Evolutionary conservation across 1,284 basidiomycete species (phyloP), one percentile per base, ranked within the genome.

Genomic region (Cutaneotrichosporon sp.): DNA sequence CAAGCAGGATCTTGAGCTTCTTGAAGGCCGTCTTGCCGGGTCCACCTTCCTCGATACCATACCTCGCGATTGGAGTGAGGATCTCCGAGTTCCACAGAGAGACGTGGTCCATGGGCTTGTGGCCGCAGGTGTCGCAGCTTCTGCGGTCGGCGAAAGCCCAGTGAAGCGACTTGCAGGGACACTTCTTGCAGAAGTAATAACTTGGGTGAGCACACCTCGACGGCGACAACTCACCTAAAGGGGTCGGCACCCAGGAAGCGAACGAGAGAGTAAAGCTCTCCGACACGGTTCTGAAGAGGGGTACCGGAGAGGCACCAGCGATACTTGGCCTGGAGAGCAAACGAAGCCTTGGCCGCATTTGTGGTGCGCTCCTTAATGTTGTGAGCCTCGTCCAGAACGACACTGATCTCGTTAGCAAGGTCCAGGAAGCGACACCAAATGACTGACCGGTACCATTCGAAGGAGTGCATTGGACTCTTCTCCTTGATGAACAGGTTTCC

Each of bases 271-370:
- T 98, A 99, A 37, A 99, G 78, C 72, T 99, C 96, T 60, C 96
- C 96, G 14, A 99, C 96, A 57, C 94, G 85, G 66, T 96, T 96
- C 74, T 97, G 90, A 12, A 93, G 76, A 0, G 91, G 93, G n/a
- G 93, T 97, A n/a, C 94, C 96, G 24, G 92, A 97, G 27, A 99
- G 79, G 74, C 96, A 98, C 96, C 96, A 99, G 58, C 84, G 84
- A 63, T 84, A 90, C 54, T 82, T 82, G 51, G 86, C 84, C 62
- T 86, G 75, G 5, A 98, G 78, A 47, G 91, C 88, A 69, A 98
- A 99, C 0, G 91, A 82, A 10, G 90, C 92, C 74, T 97, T 97
- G 2, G 96, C 93, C 0, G 94, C 97, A 68, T 97, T 97, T 1
- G 91, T 94, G 1, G 84, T 77, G 14, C 96, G 83, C 70, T 98